These are phyloP conservation scores for Novymonas esmeraldas DNA, from an alignment of 208 protist species.

Conservation along the genomic window DNA sequence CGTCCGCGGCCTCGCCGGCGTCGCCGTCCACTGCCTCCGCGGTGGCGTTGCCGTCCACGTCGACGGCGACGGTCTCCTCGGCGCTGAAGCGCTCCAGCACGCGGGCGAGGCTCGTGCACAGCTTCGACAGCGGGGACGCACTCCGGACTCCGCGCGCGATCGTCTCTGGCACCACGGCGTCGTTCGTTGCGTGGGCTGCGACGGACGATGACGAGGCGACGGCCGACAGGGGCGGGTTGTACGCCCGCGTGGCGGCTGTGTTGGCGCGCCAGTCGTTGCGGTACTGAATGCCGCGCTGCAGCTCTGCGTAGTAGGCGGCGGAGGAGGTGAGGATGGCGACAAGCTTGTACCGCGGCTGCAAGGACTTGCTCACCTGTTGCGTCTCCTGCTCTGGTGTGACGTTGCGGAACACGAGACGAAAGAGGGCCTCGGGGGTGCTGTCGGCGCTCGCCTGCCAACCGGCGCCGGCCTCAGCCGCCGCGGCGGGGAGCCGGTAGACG, in stretches of 20 bases:
- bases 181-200: background rate
- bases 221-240: background rate
- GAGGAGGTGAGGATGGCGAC: constrained; percentile 81
- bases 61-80: background rate
- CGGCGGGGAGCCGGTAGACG: constrained; percentile 60
- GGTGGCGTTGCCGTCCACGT: background rate
- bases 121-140: constrained; percentile 22
- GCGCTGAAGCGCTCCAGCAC: constrained; percentile 28
- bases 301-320: constrained; percentile 30
- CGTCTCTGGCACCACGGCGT: constrained; percentile 13
- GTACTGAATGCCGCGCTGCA: constrained; percentile 29
- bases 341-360: constrained; percentile 69
- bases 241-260: constrained; percentile 6
- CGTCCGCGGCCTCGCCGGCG: background rate
- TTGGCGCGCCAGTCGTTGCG: constrained; percentile 22
- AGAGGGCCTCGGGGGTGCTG: constrained; percentile 42
- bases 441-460: constrained; percentile 8
- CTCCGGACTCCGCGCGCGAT: constrained; percentile 23
- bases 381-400: constrained; percentile 22
- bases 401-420: constrained; percentile 88
- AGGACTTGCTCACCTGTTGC: background rate
- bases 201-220: background rate
- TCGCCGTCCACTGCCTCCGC: background rate
- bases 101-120: constrained; percentile 23
- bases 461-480: constrained; percentile 1